Evolutionary conservation across 208 protist genomes (phyloP), one percentile per base, ranked within the genome.

Genomic region (Paratrypanosoma confusum): DNA sequence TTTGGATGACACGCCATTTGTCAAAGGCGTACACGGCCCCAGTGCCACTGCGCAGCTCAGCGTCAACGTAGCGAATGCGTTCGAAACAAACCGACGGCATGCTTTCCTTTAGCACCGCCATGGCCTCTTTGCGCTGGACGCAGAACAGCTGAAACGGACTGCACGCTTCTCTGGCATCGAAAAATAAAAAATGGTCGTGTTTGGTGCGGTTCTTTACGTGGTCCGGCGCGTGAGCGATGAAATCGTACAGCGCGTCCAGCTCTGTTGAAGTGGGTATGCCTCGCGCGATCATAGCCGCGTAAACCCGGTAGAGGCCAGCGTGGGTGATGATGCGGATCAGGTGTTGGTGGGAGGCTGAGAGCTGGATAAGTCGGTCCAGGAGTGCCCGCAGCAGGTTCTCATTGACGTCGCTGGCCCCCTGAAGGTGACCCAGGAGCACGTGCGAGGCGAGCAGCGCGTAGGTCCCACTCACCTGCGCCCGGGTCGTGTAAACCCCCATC

Each of bases 271-370:
- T 43, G 17, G 2, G 21, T 3, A 54, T 36, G 22, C 62, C 66
- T 28, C 55, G 50, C n/a, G 31, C 37, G 25, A 58, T 18, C 25
- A 64, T 65, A 13, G 41, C 65, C 29, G 53, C 48, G 41, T 62
- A 69, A 10, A 90, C 62, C 25, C 69, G 42, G 46, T 80, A 63
- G 22, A 93, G 53, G 5, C 77, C 80, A 39, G 83, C 78, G 42
- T 93, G 80, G 39, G 65, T 85, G 40, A 93, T 87, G 45, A 90
- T 79, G 39, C 84, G 84, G 23, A 93, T 61, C n/a, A 93, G 52
- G 51, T 93, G 80, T 56, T 93, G 84, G 57, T 89, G 71, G n/a
- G 77, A 88, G 2, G 68, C 81, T 39, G 75, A 74, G 49, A 87
- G 79, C 60, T 88, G 84, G 29, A 93, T 64, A 37, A 93, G 50